Conservation (phyloP, 1,139 yeast species). For the Groenewaldozyma sp. region DNA sequence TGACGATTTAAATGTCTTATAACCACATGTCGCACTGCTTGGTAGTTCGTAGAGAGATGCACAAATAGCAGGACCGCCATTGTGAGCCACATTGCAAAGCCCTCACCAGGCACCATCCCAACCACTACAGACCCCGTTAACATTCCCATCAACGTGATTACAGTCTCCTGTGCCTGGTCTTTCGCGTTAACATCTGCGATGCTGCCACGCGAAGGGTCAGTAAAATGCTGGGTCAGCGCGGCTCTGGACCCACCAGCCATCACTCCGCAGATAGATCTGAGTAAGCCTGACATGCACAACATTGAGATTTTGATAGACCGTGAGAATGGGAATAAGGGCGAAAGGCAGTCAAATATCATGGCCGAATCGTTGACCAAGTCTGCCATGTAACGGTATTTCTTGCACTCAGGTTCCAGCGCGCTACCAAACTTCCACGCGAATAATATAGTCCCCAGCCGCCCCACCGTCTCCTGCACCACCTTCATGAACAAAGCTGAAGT, state of each 20-base stretch:
- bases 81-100: slow-evolving; percentile 26
- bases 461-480: slow-evolving; percentile 31
- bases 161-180: slow-evolving; percentile 34
- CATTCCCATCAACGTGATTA: slow-evolving; percentile 32
- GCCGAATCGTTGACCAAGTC: slow-evolving; percentile 32
- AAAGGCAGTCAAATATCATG: slow-evolving; percentile 29
- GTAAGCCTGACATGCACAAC: slow-evolving; percentile 29
- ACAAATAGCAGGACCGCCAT: slow-evolving; percentile 22
- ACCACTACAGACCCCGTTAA: slow-evolving; percentile 30
- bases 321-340: slow-evolving; percentile 27
- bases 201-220: slow-evolving; percentile 28
- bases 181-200: slow-evolving; percentile 33
- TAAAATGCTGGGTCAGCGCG: slow-evolving; percentile 33
- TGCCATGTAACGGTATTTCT: slow-evolving; percentile 30
- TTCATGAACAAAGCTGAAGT: slow-evolving; percentile 32
- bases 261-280: slow-evolving; percentile 31
- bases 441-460: slow-evolving; percentile 31
- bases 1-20: slow-evolving; percentile 29
- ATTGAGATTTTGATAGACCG: slow-evolving; percentile 20
- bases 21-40: slow-evolving; percentile 30
- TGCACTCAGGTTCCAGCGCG: slow-evolving; percentile 32
- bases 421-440: slow-evolving; percentile 33
- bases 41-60: slow-evolving; percentile 31
- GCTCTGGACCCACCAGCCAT: slow-evolving; percentile 34
- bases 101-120: slow-evolving; percentile 26